Evolutionary conservation across 768 basidiomycete species (phyloP).

Genomic region (Baorangia bicolor): DNA sequence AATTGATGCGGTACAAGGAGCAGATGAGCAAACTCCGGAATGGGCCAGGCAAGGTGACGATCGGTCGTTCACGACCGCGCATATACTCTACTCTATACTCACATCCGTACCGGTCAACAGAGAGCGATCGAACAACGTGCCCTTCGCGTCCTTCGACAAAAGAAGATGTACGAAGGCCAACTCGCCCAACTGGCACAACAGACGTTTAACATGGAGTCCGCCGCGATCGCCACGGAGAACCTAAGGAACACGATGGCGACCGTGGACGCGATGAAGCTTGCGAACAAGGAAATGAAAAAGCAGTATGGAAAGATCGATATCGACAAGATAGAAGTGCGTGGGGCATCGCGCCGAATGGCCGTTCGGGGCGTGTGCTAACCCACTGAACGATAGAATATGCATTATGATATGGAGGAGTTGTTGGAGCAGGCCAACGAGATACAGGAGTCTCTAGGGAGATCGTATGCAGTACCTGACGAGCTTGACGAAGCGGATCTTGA

Average conservation of each 20-base stretch:
- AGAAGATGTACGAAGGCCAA: conserved; percentile 93
- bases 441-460: conserved; percentile 89
- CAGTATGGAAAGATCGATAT: conserved; percentile 98
- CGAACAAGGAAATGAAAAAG: conserved; percentile 95
- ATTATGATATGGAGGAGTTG: conserved; percentile 97
- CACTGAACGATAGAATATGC: conserved; percentile 67
- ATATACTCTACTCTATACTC: background rate
- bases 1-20: conserved; percentile 87
- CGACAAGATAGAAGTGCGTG: conserved; percentile 92
- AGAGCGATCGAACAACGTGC: conserved; percentile 94
- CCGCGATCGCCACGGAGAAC: conserved; percentile 95
- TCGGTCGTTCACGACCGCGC: background rate
- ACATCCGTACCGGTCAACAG: conserved; percentile 37
- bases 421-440: conserved; percentile 98
- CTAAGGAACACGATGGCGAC: conserved; percentile 99
- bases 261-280: conserved; percentile 91
- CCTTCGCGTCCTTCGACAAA: conserved; percentile 89
- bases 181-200: conserved; percentile 90
- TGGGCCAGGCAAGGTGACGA: conserved; percentile 88
- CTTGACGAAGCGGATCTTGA: conserved; percentile 96
- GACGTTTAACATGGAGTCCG: conserved; percentile 98
- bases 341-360: background rate
- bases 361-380: background rate
- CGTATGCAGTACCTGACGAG: conserved; percentile 96
- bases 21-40: conserved; percentile 93